Base-by-base conservation (phyloP, 2,329 filamentous ascomycete species). In the Fusarium lyarnte region DNA sequence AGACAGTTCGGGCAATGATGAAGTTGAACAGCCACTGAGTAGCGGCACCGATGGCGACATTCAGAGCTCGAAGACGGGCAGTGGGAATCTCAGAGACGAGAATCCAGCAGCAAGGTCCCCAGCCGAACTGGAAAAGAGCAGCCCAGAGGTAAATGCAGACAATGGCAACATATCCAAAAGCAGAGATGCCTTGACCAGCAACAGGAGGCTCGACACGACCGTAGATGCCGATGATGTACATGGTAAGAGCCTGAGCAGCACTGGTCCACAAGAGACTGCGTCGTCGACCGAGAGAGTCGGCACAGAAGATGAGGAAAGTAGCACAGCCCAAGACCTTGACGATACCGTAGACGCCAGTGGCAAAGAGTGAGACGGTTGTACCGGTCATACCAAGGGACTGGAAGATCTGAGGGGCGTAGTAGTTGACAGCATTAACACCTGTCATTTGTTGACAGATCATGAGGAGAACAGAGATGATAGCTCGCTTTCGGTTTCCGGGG, bases 1-100 rank as follows among this genome's bases (percentile, higher is more conserved):
- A 88, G 7, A 91, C 90, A 38, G 90, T 80, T 82, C 60, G 55
- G 7, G 91, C 91, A 63, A 93, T 89, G 14, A 93, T 87, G 68
- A 93, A 92, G 78, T 94, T 94, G 80, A 93, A 93, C 8, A 93
- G 80, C 91, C 91, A 93, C 76, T 93, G 91, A 0, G 89, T 92
- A 3, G 89, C 89, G 2, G 91, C 91, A 1, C 87, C 91, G 51
- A 93, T 84, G 4, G 91, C 87, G 11, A 93, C 91, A 76, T 93
- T 93, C 72, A 91, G 82, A 23, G 88, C 89, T 61, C 92, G 84
- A 12, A 93, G 84, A 38, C 91, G 85, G 0, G 90, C 89, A 11
- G 90, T 90, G 0, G 91, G 91, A 64, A 93, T 93, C 80, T 94
- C 91, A 31, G 79, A 81, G 6, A 92, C 87, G 76, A 93, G 90